Evolutionary conservation across 2,329 filamentous ascomycete genomes (phyloP).

Genomic region (Venturia oleaginea): DNA sequence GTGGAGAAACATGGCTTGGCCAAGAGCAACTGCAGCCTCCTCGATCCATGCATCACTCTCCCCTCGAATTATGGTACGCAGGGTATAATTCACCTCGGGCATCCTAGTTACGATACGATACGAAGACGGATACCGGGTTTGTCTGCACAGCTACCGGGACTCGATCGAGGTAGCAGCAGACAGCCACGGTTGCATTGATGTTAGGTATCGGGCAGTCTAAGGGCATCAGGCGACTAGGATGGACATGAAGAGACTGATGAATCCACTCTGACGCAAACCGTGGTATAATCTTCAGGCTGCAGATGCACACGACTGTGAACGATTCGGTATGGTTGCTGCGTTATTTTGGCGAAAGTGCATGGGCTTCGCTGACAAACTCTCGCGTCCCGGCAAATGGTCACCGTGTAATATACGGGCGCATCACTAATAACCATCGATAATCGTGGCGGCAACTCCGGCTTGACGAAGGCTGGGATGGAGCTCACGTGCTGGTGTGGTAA

Average conservation of each 20-base stretch:
- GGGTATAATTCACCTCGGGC: background rate
- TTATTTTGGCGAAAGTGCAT: background rate
- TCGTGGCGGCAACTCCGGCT: background rate
- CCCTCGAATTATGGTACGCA: no score
- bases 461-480: background rate
- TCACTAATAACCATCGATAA: slow-evolving; percentile 1
- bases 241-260: background rate
- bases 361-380: background rate
- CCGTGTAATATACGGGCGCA: background rate
- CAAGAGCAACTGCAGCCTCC: no score
- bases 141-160: no score
- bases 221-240: background rate
- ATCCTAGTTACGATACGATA: background rate
- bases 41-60: no score
- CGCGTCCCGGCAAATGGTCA: background rate
- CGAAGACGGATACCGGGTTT: background rate
- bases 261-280: background rate
- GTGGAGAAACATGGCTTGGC: no score
- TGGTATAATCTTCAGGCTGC: background rate
- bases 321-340: background rate
- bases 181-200: background rate
- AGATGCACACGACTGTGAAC: background rate
- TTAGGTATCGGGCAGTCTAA: background rate
- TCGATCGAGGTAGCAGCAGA: background rate
- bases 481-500: background rate